Evolutionary conservation across 148 eudicot species (phyloP).

Genomic region (Limonium bicolor): DNA sequence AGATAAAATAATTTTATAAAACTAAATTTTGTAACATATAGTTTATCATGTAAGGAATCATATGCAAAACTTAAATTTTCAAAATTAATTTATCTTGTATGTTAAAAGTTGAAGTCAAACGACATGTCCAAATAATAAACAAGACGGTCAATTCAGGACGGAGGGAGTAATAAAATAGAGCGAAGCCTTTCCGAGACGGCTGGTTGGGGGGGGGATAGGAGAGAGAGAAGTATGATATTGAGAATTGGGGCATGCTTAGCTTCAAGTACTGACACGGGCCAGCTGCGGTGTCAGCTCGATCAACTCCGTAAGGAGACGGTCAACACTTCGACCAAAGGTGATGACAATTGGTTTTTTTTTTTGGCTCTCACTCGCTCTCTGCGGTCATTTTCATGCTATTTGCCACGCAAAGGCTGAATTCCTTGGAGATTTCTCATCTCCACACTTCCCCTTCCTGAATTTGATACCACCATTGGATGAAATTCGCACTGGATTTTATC

Average conservation of each 20-base stretch:
- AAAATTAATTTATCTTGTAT: too few species aligned
- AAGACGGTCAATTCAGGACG: too few species aligned
- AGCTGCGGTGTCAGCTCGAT: slow-evolving; percentile 32
- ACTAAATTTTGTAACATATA: too few species aligned
- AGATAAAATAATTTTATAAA: too few species aligned
- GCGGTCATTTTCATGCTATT: neutral
- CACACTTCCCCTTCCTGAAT: too few species aligned
- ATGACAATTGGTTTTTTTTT: neutral
- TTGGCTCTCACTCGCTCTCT: neutral
- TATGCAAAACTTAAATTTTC: too few species aligned
- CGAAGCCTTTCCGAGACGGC: too few species aligned
- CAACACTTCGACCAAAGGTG: slow-evolving; percentile 26
- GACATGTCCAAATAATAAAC: too few species aligned
- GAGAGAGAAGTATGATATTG: slow-evolving; percentile 2
- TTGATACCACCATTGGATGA: neutral
- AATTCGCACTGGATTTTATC: neutral
- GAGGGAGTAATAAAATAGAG: too few species aligned
- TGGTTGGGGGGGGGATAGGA: too few species aligned
- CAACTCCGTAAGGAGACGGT: slow-evolving; percentile 33
- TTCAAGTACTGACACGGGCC: slow-evolving; percentile 10
- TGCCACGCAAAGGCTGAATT: neutral
- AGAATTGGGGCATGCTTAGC: slow-evolving; percentile 10
- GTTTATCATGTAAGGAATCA: too few species aligned
- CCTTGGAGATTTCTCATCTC: neutral
- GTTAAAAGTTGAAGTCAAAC: too few species aligned